These are phyloP conservation scores for Galeopsis tetrahit DNA, from an alignment of 257 asterid species.

Conservation along the genomic window DNA sequence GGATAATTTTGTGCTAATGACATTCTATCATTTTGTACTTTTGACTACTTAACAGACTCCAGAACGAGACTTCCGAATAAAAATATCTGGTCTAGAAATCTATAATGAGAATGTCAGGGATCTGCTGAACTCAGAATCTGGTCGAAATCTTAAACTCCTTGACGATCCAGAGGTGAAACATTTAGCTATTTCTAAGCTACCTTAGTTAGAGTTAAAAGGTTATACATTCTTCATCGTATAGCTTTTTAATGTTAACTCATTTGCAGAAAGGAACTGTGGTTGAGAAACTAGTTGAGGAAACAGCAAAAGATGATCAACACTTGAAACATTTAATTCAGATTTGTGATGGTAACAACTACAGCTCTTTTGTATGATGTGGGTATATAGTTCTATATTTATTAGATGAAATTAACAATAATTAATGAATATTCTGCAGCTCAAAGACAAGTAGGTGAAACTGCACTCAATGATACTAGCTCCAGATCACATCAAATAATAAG, in stretches of 20 bases:
- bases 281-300: slow-evolving; percentile 91
- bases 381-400: slow-evolving; percentile 7
- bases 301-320: slow-evolving; percentile 78
- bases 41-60: slow-evolving; percentile 65
- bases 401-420: slow-evolving; percentile 22
- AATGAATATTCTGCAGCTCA: slow-evolving; percentile 66
- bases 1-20: slow-evolving; percentile 20
- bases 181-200: slow-evolving; percentile 18
- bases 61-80: slow-evolving; percentile 84
- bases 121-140: slow-evolving; percentile 85
- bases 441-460: slow-evolving; percentile 96
- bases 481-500: slow-evolving; percentile 94
- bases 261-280: slow-evolving; percentile 90
- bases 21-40: slow-evolving; percentile 7
- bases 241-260: slow-evolving; percentile 8
- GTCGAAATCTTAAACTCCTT: slow-evolving; percentile 82
- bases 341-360: slow-evolving; percentile 67
- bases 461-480: slow-evolving; percentile 91
- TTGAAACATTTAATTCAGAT: slow-evolving; percentile 69
- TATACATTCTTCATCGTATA: slow-evolving; percentile 25
- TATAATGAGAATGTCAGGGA: slow-evolving; percentile 94
- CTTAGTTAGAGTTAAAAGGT: neutral
- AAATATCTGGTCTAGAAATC: slow-evolving; percentile 87
- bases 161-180: slow-evolving; percentile 90
- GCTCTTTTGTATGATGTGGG: slow-evolving; percentile 25